Evolutionary conservation across 208 protist genomes (phyloP), one percentile per base, ranked within the genome.

Genomic region (Entamoeba dispar): DNA sequence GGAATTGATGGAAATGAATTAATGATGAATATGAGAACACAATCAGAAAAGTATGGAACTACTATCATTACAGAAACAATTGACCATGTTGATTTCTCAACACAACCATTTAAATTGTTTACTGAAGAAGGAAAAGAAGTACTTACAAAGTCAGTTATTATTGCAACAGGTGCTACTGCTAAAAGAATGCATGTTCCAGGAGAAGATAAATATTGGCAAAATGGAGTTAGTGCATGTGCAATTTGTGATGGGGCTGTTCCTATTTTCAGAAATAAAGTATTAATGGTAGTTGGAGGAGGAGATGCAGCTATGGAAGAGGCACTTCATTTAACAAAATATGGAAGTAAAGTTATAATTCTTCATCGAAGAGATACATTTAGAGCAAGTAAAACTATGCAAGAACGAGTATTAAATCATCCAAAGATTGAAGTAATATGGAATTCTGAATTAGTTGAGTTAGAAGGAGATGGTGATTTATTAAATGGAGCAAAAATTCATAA

Each of bases 261-360:
- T 92, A 34, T 92, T 34, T 92, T 38, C 55, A 19, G 27, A 92
- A 31, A 34, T 31, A 19, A 92, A 47, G 55, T 43, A 27, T 19
- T 95, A 8, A 52, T 91, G 50, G 94, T 97, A 51, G 93, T 96
- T 49, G 96, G 96, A 92, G 96, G 96, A 92, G 96, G 96, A 91
- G 96, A 97, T 77, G 95, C 95, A 22, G 96, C 96, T 10, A 93
- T 94, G 19, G 96, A 97, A 94, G 96, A 97, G 73, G 96, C 96
- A 10, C 69, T 95, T 7, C 96, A 96, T 61, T 91, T 97, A 4
- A 95, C 96, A 6, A 95, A 95, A 90, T 95, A 95, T 92, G 49
- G 31, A 49, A 93, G 50, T 7, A 95, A 97, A 49, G 96, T 97
- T 2, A 95, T 95, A 38, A 73, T 97, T 34, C 92, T 97, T 77